Evolutionary conservation across 2,329 filamentous ascomycete species (phyloP).

Genomic region (Phyllosticta ampelicida): DNA sequence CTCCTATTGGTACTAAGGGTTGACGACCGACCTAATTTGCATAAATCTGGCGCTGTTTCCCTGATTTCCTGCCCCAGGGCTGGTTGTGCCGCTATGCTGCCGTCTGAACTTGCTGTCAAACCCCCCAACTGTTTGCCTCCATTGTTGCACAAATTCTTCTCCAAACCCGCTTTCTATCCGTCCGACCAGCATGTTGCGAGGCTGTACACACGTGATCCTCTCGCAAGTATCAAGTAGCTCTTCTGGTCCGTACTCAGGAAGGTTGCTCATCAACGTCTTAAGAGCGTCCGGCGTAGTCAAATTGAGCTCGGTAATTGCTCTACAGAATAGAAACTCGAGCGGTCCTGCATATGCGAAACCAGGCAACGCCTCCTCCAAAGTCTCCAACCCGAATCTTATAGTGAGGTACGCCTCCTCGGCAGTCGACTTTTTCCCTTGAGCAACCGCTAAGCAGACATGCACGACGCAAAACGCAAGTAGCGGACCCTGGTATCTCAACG

Average conservation of each 20-base stretch:
- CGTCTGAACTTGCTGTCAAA: not conserved
- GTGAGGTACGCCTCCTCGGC: not conserved
- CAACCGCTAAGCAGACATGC: slow-evolving; percentile 15
- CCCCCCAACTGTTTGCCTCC: slow-evolving; percentile 3
- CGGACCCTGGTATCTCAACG: slow-evolving; percentile 16
- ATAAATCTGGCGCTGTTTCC: slow-evolving; percentile 10
- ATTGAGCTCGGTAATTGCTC: slow-evolving; percentile 12
- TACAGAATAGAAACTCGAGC: slow-evolving; percentile 18
- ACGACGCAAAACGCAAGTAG: slow-evolving; percentile 18
- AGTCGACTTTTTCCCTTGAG: not conserved
- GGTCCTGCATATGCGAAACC: slow-evolving; percentile 19
- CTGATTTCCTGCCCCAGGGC: not conserved
- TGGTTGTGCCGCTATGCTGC: not conserved
- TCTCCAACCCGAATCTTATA: slow-evolving; percentile 15
- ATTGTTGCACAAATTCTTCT: slow-evolving; percentile 10
- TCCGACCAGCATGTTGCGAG: slow-evolving; percentile 13
- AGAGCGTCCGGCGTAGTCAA: slow-evolving; percentile 12
- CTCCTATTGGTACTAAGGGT: slow-evolving; percentile 6
- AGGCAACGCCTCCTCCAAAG: slow-evolving; percentile 13
- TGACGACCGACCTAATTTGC: slow-evolving; percentile 12
- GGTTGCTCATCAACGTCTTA: slow-evolving; percentile 13
- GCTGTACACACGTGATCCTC: slow-evolving; percentile 17
- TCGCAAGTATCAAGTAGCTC: slow-evolving; percentile 20
- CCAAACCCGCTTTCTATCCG: slow-evolving; percentile 10
- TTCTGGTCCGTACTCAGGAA: slow-evolving; percentile 14